These are phyloP conservation scores for Saccharomyces hybrid DNA, from an alignment of 1,139 yeast species.

Conservation along the genomic window DNA sequence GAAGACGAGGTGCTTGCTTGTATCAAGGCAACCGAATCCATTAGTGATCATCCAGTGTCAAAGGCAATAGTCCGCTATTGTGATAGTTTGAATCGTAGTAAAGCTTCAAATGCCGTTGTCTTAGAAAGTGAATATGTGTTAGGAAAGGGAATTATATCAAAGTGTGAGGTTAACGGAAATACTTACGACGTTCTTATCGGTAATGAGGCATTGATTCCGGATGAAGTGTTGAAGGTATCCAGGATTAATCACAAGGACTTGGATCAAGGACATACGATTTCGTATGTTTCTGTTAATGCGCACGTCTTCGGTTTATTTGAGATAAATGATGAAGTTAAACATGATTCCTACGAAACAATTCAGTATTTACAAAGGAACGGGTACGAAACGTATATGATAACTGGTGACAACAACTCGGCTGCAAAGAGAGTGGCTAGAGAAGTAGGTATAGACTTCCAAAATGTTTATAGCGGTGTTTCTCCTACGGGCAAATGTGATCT, in stretches of 20 bases:
- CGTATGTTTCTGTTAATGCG: slow-evolving; percentile 46
- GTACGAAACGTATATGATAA: slow-evolving; percentile 74
- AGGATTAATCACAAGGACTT: slow-evolving; percentile 8
- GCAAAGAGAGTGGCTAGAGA: slow-evolving; percentile 59
- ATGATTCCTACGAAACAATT: slow-evolving; percentile 56
- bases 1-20: slow-evolving; percentile 13
- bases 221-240: slow-evolving; percentile 13
- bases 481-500: slow-evolving; percentile 73
- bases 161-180: slow-evolving; percentile 16
- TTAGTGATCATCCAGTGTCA: slow-evolving; percentile 87
- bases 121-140: slow-evolving; percentile 43
- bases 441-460: slow-evolving; percentile 56
- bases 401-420: slow-evolving; percentile 70
- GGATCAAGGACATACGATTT: slow-evolving; percentile 26
- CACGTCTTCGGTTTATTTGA: slow-evolving; percentile 57
- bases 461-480: slow-evolving; percentile 68
- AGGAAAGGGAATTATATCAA: slow-evolving; percentile 63
- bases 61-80: slow-evolving; percentile 48
- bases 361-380: slow-evolving; percentile 47
- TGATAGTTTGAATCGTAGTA: slow-evolving; percentile 12
- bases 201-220: slow-evolving; percentile 41
- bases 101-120: slow-evolving; percentile 28
- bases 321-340: slow-evolving; percentile 61
- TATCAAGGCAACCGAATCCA: slow-evolving; percentile 54
- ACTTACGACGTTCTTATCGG: slow-evolving; percentile 46